Evolutionary conservation across 2,329 filamentous ascomycete genomes (phyloP), one percentile per base, ranked within the genome.

Genomic region (Talaromyces islandicus): DNA sequence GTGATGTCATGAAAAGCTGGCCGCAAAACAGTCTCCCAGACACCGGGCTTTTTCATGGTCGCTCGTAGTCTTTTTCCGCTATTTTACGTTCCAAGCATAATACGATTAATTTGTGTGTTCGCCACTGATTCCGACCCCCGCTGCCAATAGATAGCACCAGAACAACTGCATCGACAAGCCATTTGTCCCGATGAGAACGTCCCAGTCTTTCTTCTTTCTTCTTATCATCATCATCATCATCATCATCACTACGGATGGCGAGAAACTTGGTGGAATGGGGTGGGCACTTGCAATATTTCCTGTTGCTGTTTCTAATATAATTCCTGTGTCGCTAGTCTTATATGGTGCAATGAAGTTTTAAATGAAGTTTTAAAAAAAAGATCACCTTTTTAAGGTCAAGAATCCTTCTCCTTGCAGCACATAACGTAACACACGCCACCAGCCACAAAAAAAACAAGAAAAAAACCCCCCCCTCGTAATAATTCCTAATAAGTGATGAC

Each of bases 101-200:
- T 61, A 61, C 59, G 54, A 55, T 58, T 61, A 61, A 61, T 61
- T 58, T 51, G 50, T 51, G 50, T 61, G 51, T 48, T 58, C 59
- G 41, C 38, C 56, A 46, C 51, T 50, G 50, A 55, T 56, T 50
- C 43, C 41, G 54, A 35, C 55, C 54, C 54, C 51, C 57, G 32
- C 41, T 55, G 41, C 54, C 56, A 54, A 51, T 54, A 58, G 41
- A 56, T 51, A 58, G 46, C 27, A 55, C 43, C 59, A 52, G 55
- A 55, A 52, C 59, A 53, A 24, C 59, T 61, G 43, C 43, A 51
- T 51, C 59, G 56, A 55, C 41, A 54, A 52, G 19, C 48, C 55
- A 46, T 43, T 52, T 58, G 43, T 24, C 19, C 19, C 43, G 43
- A 46, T 46, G 43, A 24, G n/a, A 46, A 46, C 21, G 43, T 24